Conservation (phyloP, 805 yeast species). For the Wickerhamiella domercqiae region DNA sequence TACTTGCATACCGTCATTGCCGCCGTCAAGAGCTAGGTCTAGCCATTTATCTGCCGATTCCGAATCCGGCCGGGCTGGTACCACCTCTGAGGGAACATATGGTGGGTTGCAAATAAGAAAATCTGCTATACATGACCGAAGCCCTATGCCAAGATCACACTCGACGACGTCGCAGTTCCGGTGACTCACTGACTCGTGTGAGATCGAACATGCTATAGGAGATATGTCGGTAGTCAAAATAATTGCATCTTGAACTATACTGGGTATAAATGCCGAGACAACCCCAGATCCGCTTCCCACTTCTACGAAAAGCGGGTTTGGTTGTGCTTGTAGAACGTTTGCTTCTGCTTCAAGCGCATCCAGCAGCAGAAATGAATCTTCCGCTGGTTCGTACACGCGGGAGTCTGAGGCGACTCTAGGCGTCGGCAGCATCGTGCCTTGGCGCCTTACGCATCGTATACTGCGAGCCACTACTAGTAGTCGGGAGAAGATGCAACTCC, state of each 20-base stretch:
- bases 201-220: slow-evolving; percentile 53
- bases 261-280: slow-evolving; percentile 60
- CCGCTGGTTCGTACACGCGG: slow-evolving; percentile 81
- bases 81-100: slow-evolving; percentile 74
- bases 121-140: slow-evolving; percentile 36
- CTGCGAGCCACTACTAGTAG: too few relatives aligned
- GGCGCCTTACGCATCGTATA: too few relatives aligned
- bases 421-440: slow-evolving; percentile 1
- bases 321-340: slow-evolving; percentile 19
- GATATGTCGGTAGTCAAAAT: slow-evolving; percentile 65
- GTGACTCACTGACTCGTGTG: slow-evolving; percentile 29
- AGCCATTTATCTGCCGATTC: slow-evolving; percentile 54
- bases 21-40: slow-evolving; percentile 83
- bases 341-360: slow-evolving; percentile 57
- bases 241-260: slow-evolving; percentile 35
- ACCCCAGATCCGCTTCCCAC: slow-evolving; percentile 90
- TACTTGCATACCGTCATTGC: slow-evolving; percentile 76
- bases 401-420: not conserved
- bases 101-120: slow-evolving; percentile 86
- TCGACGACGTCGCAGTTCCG: slow-evolving; percentile 36
- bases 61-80: slow-evolving; percentile 42
- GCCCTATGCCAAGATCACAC: slow-evolving; percentile 30
- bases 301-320: slow-evolving; percentile 50
- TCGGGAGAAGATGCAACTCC: slow-evolving; percentile 9
- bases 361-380: slow-evolving; percentile 72